Base-by-base conservation (phyloP, 495 filamentous ascomycete species). In the Penicillium mononematosum region DNA sequence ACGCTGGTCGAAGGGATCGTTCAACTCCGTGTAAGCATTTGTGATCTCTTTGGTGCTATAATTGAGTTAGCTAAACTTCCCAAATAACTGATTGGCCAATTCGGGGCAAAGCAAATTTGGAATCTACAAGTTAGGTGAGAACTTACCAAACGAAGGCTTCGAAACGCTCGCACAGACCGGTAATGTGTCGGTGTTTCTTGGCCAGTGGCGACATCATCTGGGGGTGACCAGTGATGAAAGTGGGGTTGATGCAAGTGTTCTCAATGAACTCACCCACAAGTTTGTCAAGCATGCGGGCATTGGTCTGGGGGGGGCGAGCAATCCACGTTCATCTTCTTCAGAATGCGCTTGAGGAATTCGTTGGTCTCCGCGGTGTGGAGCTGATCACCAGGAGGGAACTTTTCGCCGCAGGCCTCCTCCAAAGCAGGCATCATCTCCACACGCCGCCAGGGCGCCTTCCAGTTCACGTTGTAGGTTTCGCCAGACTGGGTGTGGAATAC, bases 151-250 rank as follows among this genome's bases (percentile, higher is more conserved):
- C 95, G 66, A 98, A 98, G 19, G 89, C 92, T 76, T 98, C 94
- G 75, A 97, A 97, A 52, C 95, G 87, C 77, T 98, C 94, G 70
- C 91, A 96, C 14, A 98, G 84, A 63, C 95, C 95, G 45, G 85
- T 80, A 58, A 85, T 81, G 56, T 76, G 65, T 58, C 95, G 89
- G 76, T 96, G 89, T 74, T 90, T 91, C 81, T 99, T 98, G 79
- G 94, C 95, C 29, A 98, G 81, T 5, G 94, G 94, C 19, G 89
- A 94, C 95, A 99, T 99, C 86, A 96, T 90, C 74, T 96, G 88
- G 8, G 92, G 92, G 76, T 97, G 92, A 44, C 87, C 87, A 41
- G 82, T 89, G 73, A 98, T 97, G 82, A 97, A 98, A 56, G 92
- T 97, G 0, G 94, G 94, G 82, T 92, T 96, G 67, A 97, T 75